Conservation (phyloP, 2,329 filamentous ascomycete species). For the Exserohilum rostratum region DNA sequence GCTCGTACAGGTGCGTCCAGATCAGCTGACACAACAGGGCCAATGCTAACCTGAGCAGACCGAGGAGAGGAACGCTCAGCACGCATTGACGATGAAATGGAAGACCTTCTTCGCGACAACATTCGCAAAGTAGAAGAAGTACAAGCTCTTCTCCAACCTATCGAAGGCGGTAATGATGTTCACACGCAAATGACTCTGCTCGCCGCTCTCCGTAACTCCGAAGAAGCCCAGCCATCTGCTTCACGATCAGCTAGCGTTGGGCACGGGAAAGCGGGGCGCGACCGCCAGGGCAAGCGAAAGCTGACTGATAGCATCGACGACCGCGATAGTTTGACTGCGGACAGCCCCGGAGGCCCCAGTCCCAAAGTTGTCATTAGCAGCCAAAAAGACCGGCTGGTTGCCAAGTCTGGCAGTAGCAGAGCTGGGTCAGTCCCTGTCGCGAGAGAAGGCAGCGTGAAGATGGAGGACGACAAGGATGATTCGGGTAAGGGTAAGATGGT, state of each 20-base stretch:
- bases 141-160: constrained; percentile 51
- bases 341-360: constrained; percentile 45
- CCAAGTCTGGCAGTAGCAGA: constrained; percentile 49
- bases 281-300: constrained; percentile 47
- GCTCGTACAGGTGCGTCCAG: constrained; percentile 33
- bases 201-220: constrained; percentile 54
- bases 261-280: constrained; percentile 41
- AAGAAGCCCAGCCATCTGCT: constrained; percentile 45
- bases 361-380: constrained; percentile 42
- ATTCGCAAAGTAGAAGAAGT: constrained; percentile 56
- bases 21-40: neutral
- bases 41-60: constrained; percentile 28
- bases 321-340: constrained; percentile 47
- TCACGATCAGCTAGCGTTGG: constrained; percentile 47
- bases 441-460: constrained; percentile 58
- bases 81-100: constrained; percentile 54
- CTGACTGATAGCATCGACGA: constrained; percentile 46
- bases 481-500: constrained; percentile 53
- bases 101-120: constrained; percentile 55
- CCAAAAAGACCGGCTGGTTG: constrained; percentile 46
- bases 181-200: constrained; percentile 54
- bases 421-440: constrained; percentile 54
- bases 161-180: constrained; percentile 50
- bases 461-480: constrained; percentile 55
- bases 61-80: constrained; percentile 45